A percentile compares a stretch with the other conserved stretches of the same genome.
Evolutionary conservation across 441 rosid genomes (phyloP).

Genomic region (Theobroma grandiflorum): DNA sequence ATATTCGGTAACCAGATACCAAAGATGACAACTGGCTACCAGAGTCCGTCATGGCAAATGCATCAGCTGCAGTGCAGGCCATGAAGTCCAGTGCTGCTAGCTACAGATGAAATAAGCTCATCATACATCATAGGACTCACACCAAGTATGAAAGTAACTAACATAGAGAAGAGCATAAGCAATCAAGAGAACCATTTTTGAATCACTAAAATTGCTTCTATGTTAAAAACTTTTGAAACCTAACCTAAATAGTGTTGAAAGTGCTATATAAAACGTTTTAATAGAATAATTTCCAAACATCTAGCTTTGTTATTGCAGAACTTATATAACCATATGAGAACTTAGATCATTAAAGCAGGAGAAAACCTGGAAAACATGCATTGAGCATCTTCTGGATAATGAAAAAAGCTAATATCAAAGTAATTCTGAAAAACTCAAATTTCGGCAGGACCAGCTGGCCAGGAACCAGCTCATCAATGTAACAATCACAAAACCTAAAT

Average conservation of each 20-base stretch:
- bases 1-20: slow-evolving; percentile 91
- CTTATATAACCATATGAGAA: not conserved
- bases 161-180: not conserved
- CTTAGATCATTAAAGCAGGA: slow-evolving; percentile 8
- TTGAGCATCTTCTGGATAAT: not conserved
- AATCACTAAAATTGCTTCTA: too few relatives aligned
- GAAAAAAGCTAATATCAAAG: not conserved
- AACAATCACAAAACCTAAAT: not conserved
- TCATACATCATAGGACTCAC: not conserved
- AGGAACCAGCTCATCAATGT: slow-evolving; percentile 10
- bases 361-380: slow-evolving; percentile 4
- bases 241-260: not conserved
- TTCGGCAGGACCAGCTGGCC: not conserved
- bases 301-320: not conserved
- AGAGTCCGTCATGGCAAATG: slow-evolving; percentile 97
- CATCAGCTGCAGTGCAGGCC: slow-evolving; percentile 79
- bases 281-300: slow-evolving; percentile 6
- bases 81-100: slow-evolving; percentile 94
- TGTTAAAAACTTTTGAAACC: not conserved
- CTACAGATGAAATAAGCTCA: slow-evolving; percentile 43
- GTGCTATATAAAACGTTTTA: slow-evolving; percentile 1
- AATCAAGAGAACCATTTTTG: not conserved
- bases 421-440: not conserved
- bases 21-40: slow-evolving; percentile 94
- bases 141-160: not conserved